Conservation (phyloP, 495 filamentous ascomycete genomes). For the Aspergillus conjunctus region DNA sequence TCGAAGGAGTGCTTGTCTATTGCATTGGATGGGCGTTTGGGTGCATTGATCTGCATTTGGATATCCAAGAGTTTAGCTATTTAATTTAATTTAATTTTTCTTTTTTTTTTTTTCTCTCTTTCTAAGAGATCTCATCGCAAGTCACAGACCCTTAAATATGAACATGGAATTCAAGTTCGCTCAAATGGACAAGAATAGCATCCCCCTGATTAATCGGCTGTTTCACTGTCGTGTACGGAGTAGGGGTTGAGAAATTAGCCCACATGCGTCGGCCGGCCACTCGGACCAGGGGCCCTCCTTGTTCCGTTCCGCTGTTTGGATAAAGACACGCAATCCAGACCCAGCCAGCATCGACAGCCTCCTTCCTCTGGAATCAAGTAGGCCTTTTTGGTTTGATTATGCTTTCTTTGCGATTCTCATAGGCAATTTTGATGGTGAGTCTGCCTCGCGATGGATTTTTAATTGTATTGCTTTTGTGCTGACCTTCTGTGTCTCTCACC, state of each 20-base stretch:
- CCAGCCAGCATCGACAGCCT: conserved; percentile 10
- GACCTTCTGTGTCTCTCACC: conserved; percentile 2
- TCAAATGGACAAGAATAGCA: too few species aligned
- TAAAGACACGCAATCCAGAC: conserved; percentile 33
- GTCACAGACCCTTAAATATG: too few species aligned
- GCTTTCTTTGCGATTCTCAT: conserved; percentile 21
- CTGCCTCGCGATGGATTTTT: not conserved
- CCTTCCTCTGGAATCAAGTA: not conserved
- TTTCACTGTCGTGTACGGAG: not conserved
- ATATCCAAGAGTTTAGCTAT: conserved; percentile 18
- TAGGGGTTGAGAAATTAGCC: not conserved
- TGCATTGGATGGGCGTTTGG: conserved; percentile 23
- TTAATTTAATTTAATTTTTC: not conserved
- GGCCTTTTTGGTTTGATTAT: conserved; percentile 19
- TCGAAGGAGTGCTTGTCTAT: not conserved
- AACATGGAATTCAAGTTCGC: not conserved
- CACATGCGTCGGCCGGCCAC: not conserved
- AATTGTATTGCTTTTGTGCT: conserved; percentile 1
- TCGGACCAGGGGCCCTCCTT: conserved; percentile 25
- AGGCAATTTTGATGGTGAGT: conserved; percentile 12
- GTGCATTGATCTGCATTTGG: conserved; percentile 19
- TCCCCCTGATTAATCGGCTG: not conserved
- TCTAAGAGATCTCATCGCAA: not conserved
- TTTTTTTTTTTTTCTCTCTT: not conserved
- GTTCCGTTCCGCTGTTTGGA: conserved; percentile 28